Base-by-base conservation (phyloP, 2,329 filamentous ascomycete species). In the Ambrosiella beaveri region DNA sequence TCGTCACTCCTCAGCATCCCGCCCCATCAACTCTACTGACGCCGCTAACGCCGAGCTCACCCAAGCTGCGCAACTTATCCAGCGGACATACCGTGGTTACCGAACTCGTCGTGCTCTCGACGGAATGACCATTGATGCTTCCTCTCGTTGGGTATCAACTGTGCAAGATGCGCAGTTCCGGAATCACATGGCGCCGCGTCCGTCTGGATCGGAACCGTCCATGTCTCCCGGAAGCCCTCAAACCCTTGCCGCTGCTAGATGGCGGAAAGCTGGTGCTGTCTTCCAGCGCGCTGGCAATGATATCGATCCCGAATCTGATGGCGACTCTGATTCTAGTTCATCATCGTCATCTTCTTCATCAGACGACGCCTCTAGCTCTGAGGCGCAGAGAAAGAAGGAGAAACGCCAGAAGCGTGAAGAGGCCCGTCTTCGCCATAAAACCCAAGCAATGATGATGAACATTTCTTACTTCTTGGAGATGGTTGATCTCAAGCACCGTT, bases 391-490 rank as follows among this genome's bases (percentile, higher is more conserved):
- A 7, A 68, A 67, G 11, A 65, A 65, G 9, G 70, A 70, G 57
- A 67, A 69, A 52, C 72, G 73, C 58, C 67, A 73, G 7, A 72
- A 79, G 63, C 60, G 60, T 13, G 54, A 59, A 37, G 56, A 59
- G 36, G 54, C 52, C 8, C 52, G 51, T 27, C 49, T 61, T 15
- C 61, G 54, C 41, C 75, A 82, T 40, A 80, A 81, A 61, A 79
- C 81, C 63, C 80, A 79, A 4, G 82, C 87, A 1, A 86, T 84
- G 67, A 84, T 81, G 68, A 91, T 95, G 86, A 87, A 88, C 15
- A 68, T 94, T 40, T 84, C 87, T 65, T 95, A 95, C 66, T 95
- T 93, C 62, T 73, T 82, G 11, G 79, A 95, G 65, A 90, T 95
- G 85, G 83, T 91, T 7, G 86, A 93, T 67, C 71, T 82, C 52